Evolutionary conservation across 805 yeast genomes (phyloP).

Genomic region (Cyberlindnera maclurae): DNA sequence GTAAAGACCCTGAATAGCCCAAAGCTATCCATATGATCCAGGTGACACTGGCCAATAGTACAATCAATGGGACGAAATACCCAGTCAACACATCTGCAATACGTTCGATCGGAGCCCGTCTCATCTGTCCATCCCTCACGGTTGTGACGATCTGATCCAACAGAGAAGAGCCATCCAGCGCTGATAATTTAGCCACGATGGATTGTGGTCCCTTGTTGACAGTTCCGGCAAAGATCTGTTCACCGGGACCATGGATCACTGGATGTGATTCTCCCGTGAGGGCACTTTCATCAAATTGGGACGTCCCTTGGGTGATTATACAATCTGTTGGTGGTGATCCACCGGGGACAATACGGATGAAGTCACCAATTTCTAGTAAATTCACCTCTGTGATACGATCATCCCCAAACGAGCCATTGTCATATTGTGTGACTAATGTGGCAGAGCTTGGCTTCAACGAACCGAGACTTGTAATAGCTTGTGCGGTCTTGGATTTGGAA

Average conservation of each 20-base stretch:
- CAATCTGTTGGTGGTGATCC: conserved; percentile 58
- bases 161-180: conserved; percentile 57
- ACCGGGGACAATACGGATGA: conserved; percentile 41
- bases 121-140: conserved; percentile 67
- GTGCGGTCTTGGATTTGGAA: conserved; percentile 62
- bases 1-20: conserved; percentile 48
- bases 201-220: conserved; percentile 53
- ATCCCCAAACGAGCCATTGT: conserved; percentile 23
- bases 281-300: conserved; percentile 55
- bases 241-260: conserved; percentile 49
- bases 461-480: conserved; percentile 50
- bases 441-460: conserved; percentile 45
- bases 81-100: conserved; percentile 64
- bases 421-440: conserved; percentile 24
- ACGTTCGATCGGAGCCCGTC: conserved; percentile 67
- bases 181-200: conserved; percentile 46
- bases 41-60: conserved; percentile 49
- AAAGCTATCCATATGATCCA: conserved; percentile 65
- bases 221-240: conserved; percentile 68
- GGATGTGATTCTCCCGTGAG: conserved; percentile 59
- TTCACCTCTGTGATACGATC: conserved; percentile 34
- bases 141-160: conserved; percentile 63
- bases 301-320: conserved; percentile 37
- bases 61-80: conserved; percentile 65
- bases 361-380: conserved; percentile 45